These are phyloP conservation scores for Fusarium coicis DNA, from an alignment of 2,329 filamentous ascomycete genomes.

Conservation along the genomic window DNA sequence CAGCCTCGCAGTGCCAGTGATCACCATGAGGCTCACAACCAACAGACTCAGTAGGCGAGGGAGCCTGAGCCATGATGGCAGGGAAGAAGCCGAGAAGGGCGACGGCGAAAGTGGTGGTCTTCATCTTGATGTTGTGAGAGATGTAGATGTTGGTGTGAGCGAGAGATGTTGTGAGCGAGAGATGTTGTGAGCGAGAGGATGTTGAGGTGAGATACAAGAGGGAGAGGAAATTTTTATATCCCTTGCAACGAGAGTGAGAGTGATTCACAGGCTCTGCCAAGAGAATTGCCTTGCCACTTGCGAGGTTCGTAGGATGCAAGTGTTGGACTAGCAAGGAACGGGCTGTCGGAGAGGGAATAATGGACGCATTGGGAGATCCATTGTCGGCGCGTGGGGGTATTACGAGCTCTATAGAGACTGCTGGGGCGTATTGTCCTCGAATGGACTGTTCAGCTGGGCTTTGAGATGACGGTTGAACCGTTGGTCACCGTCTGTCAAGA, in stretches of 20 bases:
- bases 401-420: background rate
- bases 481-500: background rate
- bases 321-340: background rate
- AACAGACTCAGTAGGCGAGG: conserved; percentile 42
- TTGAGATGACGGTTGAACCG: background rate
- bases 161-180: conserved; percentile 5
- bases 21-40: conserved; percentile 41
- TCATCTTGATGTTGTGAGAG: conserved; percentile 33
- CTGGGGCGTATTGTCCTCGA: background rate
- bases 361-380: background rate
- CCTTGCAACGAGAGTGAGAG: background rate
- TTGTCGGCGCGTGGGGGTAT: conserved; percentile 10
- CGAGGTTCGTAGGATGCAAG: background rate
- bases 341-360: background rate
- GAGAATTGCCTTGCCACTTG: conserved; percentile 11
- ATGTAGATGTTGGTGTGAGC: background rate
- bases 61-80: conserved; percentile 32
- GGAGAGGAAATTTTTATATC: conserved; percentile 19
- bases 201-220: background rate
- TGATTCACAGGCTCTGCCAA: conserved; percentile 4
- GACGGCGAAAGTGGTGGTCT: conserved; percentile 36
- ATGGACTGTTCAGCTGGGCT: background rate
- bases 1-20: conserved; percentile 41
- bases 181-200: conserved; percentile 9
- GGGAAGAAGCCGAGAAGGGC: conserved; percentile 40